A percentile compares a stretch with the other conserved stretches of the same genome.
phyloP scores from a whole-genome alignment of 345 rosid species.

The Punica granatum region DNA sequence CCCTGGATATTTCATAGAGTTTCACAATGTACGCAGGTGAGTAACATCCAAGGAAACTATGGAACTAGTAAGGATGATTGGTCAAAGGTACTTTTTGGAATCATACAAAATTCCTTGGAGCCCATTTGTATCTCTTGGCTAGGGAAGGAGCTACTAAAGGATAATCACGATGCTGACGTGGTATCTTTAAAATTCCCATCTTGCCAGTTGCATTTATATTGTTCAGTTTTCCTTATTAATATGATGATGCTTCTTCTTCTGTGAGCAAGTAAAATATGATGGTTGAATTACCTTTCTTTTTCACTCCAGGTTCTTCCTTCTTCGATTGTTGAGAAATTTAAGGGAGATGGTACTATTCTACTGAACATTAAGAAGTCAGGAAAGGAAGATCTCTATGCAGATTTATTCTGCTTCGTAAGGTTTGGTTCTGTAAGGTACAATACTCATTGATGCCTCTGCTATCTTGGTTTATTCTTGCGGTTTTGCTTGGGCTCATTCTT shows the following conservation, averaged over 20 bases:
- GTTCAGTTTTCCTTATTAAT: neutral
- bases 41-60: constrained; percentile 19
- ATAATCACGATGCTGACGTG: constrained; percentile 32
- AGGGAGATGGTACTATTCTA: constrained; percentile 47
- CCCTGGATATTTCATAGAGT: neutral
- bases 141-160: constrained; percentile 39
- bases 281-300: constrained; percentile 3
- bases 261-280: neutral
- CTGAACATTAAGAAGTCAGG: constrained; percentile 64
- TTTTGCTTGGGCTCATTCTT: neutral
- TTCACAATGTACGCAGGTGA: constrained; percentile 41
- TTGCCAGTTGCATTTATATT: neutral
- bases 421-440: constrained; percentile 47
- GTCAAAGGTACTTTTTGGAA: constrained; percentile 32
- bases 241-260: neutral
- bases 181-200: constrained; percentile 21
- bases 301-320: constrained; percentile 45
- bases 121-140: constrained; percentile 63
- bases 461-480: neutral
- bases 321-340: constrained; percentile 50
- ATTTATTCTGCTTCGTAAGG: constrained; percentile 52
- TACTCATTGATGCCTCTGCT: neutral
- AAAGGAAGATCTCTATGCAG: constrained; percentile 79
- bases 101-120: constrained; percentile 44
- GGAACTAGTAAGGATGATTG: constrained; percentile 39